Base-by-base conservation (phyloP, 1,139 yeast species). In the Petasospora rhodanensis region DNA sequence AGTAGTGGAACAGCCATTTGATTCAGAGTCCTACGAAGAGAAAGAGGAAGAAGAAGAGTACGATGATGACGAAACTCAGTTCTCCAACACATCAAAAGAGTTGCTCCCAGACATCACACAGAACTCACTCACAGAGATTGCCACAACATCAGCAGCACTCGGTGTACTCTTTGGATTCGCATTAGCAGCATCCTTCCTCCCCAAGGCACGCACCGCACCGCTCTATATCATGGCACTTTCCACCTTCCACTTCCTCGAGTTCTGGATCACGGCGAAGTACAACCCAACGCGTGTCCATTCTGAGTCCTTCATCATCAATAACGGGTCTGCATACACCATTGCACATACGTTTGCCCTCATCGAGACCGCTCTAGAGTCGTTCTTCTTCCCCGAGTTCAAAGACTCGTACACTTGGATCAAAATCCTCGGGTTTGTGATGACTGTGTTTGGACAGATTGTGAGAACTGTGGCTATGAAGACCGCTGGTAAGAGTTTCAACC, bases 401-500 rank as follows among this genome's bases (percentile, higher is more conserved):
- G 21, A 33, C 3, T 32, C 40, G 1, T 35, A 42, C 24, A 19
- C 25, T 2, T 10, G 22, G 0, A 28, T 62, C 7, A 53, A 62
- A 14, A 8, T 41, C 0, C 0, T 64, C 3, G 96, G 95, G 0
- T 34, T 79, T 0, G 16, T 47, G 0, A 20, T 79, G 5, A 53
- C 75, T 0, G 16, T 73, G 0, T 28, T 58, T 2, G 96, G 97
- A 1, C 98, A 91, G 51, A 12, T 52, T 0, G 52, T 74, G 4
- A 68, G 98, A 32, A 70, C 91, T 1, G 37, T 67, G 28, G 91
- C 96, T 4, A 91, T 91, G 97, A 68, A 73, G 42, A 83, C 91
- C 1, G 96, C 97, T 0, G 81, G 85, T 1, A 71, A 72, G 35
- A 84, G 93, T n/a, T 93, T 91, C 59, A 82, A 86, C 35, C 98